Conservation (phyloP, 805 yeast genomes). For the Candida caryicola region DNA sequence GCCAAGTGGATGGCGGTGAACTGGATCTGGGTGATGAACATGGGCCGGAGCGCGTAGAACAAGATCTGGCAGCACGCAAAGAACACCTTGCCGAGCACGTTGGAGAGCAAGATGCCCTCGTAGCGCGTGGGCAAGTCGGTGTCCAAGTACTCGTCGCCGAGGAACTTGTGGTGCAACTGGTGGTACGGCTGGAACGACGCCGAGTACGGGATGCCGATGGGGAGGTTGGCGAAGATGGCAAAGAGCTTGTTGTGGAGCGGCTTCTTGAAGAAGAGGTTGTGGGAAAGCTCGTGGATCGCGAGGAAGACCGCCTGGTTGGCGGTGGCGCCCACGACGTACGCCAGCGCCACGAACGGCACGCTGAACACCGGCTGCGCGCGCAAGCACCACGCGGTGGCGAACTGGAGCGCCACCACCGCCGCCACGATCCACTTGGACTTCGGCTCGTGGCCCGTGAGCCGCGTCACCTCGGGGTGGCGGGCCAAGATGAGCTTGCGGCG, state of each 20-base stretch:
- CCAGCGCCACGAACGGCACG: constrained; percentile 55
- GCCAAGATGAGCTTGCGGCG: constrained; percentile 72
- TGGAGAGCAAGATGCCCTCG: constrained; percentile 73
- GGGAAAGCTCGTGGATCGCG: constrained; percentile 86
- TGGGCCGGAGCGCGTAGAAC: constrained; percentile 87
- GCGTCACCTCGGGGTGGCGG: constrained; percentile 75
- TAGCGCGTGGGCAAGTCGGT: constrained; percentile 82
- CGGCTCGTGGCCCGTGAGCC: constrained; percentile 84
- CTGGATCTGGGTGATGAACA: constrained; percentile 73
- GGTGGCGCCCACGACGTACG: constrained; percentile 84
- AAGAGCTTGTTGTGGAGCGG: constrained; percentile 77
- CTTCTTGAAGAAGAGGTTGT: constrained; percentile 76
- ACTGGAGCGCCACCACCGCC: constrained; percentile 66
- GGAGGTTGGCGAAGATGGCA: constrained; percentile 74
- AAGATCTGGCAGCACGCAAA: constrained; percentile 87
- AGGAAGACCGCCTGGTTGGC: constrained; percentile 79
- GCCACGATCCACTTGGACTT: constrained; percentile 72
- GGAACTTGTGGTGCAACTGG: constrained; percentile 83
- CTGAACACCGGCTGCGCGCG: constrained; percentile 52
- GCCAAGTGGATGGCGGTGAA: constrained; percentile 73
- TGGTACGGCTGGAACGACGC: constrained; percentile 91
- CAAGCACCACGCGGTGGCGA: constrained; percentile 59
- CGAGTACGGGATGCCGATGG: constrained; percentile 86
- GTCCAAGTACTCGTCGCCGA: constrained; percentile 81
- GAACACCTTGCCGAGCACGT: constrained; percentile 81